phyloP scores from a whole-genome alignment of 805 yeast genomes.

The Ogataea methylovora region DNA sequence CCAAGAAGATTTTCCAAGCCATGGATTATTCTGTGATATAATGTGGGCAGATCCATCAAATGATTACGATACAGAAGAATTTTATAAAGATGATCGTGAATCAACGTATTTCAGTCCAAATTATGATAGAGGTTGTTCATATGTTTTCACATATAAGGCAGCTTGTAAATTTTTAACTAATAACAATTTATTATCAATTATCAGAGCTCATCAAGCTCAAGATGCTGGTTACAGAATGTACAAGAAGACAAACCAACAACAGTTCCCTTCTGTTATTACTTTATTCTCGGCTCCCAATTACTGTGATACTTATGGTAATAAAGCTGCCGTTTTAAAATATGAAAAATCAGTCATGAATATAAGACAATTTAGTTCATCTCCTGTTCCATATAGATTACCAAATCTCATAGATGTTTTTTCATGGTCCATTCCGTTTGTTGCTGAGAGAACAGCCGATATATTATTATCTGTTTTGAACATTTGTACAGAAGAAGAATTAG shows the following conservation, averaged over 20 bases:
- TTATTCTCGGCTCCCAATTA: constrained; percentile 95
- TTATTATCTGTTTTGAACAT: constrained; percentile 82
- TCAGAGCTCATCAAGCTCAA: constrained; percentile 96
- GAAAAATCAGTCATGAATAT: constrained; percentile 91
- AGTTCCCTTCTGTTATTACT: constrained; percentile 85
- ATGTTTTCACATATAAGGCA: constrained; percentile 79
- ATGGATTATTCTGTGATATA: constrained; percentile 89
- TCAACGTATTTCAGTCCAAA: constrained; percentile 49
- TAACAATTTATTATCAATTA: constrained; percentile 74
- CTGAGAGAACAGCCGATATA: constrained; percentile 93
- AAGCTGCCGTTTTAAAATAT: constrained; percentile 90
- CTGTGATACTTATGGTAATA: constrained; percentile 84
- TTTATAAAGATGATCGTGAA: constrained; percentile 29
- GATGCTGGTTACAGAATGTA: constrained; percentile 97
- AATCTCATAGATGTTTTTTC: constrained; percentile 96
- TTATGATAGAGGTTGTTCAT: constrained; percentile 84
- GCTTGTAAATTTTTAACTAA: constrained; percentile 70
- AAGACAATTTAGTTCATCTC: constrained; percentile 84
- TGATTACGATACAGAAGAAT: constrained; percentile 60
- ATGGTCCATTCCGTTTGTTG: constrained; percentile 97
- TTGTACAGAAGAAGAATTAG: constrained; percentile 92
- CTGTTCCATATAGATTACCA: constrained; percentile 96
- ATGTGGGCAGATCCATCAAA: constrained; percentile 97
- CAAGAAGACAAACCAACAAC: constrained; percentile 71
- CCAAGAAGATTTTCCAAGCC: constrained; percentile 79